These are phyloP conservation scores for Arthrobotrys entomopaga DNA, from an alignment of 2,329 filamentous ascomycete genomes.

Conservation along the genomic window DNA sequence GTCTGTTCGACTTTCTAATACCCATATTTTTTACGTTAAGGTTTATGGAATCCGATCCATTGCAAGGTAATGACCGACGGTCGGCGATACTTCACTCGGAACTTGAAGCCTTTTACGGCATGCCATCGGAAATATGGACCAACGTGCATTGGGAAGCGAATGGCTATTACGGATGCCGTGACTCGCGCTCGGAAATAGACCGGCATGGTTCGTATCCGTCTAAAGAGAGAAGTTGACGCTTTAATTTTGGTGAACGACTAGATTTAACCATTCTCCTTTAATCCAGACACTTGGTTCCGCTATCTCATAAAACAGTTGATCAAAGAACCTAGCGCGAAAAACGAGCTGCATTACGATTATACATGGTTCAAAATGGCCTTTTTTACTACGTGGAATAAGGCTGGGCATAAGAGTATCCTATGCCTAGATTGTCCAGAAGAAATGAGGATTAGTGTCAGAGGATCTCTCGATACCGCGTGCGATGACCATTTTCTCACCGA, in stretches of 20 bases:
- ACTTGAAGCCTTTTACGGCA: constrained; percentile 30
- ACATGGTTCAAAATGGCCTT: constrained; percentile 44
- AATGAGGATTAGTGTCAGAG: constrained; percentile 5
- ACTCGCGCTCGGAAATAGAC: not conserved
- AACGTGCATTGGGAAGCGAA: constrained; percentile 48
- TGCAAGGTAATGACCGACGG: constrained; percentile 20
- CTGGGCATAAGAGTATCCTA: constrained; percentile 32
- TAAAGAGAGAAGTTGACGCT: no score
- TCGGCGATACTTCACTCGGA: constrained; percentile 9
- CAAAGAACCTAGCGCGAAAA: not conserved
- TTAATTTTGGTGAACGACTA: not conserved
- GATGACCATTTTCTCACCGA: constrained; percentile 37
- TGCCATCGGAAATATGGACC: constrained; percentile 42
- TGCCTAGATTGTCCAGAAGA: constrained; percentile 39
- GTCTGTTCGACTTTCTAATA: no score
- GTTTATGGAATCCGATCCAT: constrained; percentile 18
- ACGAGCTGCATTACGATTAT: constrained; percentile 17
- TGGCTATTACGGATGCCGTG: constrained; percentile 42
- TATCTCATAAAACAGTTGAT: constrained; percentile 38
- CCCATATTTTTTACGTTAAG: not conserved
- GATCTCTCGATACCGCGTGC: constrained; percentile 13
- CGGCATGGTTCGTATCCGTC: constrained; percentile 31
- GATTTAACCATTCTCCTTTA: not conserved
- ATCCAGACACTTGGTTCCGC: constrained; percentile 44
- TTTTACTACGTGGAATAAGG: constrained; percentile 43